Percentiles rank a stretch among this genome's conserved stretches.
Evolutionary conservation across 2,329 filamentous ascomycete species (phyloP).

Genomic region (Colletotrichum plurivorum): DNA sequence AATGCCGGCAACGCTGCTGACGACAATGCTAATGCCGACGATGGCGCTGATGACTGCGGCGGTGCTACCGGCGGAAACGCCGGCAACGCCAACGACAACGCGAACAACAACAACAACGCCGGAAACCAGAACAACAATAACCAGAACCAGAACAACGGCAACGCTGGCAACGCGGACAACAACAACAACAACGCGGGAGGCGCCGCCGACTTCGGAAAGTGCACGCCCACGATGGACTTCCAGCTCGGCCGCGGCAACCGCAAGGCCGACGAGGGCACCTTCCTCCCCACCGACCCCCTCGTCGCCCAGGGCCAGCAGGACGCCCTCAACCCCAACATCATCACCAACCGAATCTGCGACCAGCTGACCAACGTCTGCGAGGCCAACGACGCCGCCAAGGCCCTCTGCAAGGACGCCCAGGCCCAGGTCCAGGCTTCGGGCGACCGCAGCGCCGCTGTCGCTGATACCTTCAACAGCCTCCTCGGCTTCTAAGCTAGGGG

Average conservation of each 20-base stretch:
- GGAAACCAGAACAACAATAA: constrained; percentile 40
- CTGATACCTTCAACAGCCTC: constrained; percentile 61
- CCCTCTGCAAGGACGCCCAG: constrained; percentile 62
- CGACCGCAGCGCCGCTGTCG: constrained; percentile 63
- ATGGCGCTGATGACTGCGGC: constrained; percentile 31
- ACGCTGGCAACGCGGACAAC: constrained; percentile 19
- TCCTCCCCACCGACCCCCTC: constrained; percentile 69
- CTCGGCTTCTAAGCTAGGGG: constrained; percentile 52
- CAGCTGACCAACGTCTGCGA: constrained; percentile 72
- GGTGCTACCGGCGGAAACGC: constrained; percentile 15
- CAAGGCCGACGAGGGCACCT: constrained; percentile 67
- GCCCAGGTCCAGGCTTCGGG: constrained; percentile 64
- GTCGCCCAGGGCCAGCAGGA: constrained; percentile 70
- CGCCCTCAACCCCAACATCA: constrained; percentile 74
- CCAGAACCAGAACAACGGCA: constrained; percentile 21
- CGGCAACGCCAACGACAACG: constrained; percentile 43
- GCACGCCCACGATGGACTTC: constrained; percentile 69
- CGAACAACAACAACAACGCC: constrained; percentile 48
- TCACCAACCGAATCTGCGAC: constrained; percentile 74
- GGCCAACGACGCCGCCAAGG: constrained; percentile 68
- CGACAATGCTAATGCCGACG: constrained; percentile 21
- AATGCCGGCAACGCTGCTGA: constrained; percentile 43
- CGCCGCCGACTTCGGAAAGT: constrained; percentile 63
- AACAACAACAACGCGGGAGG: constrained; percentile 42
- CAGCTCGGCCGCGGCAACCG: constrained; percentile 67